A percentile compares a stretch with the other conserved stretches of the same genome.
Evolutionary conservation across 1,284 basidiomycete species (phyloP).

Genomic region (Ustilago vetiveriae): DNA sequence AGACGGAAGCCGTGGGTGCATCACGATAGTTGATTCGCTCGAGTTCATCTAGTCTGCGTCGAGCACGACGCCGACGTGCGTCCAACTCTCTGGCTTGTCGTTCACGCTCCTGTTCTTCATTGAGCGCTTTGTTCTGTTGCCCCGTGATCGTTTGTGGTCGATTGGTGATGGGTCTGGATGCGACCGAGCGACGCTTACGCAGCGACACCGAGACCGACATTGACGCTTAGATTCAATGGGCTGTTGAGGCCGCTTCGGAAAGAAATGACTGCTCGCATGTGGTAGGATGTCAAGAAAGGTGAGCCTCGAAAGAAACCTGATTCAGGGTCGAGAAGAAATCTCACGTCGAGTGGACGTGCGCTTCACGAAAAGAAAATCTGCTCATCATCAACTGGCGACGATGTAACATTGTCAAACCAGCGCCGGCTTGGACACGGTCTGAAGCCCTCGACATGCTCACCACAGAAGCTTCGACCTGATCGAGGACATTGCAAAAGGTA

Average conservation of each 20-base stretch:
- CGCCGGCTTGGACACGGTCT: no score
- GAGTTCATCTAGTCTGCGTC: conserved; percentile 38
- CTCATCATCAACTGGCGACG: no score
- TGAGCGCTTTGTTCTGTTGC: conserved; percentile 35
- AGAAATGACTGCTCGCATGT: neutral
- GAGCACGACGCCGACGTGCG: conserved; percentile 30
- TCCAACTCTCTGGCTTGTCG: conserved; percentile 38
- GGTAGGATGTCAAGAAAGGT: neutral
- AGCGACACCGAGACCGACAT: conserved; percentile 29
- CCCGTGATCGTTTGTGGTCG: conserved; percentile 48
- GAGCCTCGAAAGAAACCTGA: no score
- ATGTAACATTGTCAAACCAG: neutral
- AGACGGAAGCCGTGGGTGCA: conserved; percentile 12
- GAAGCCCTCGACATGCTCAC: no score
- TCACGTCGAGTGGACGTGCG: neutral
- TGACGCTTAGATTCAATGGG: conserved; percentile 7
- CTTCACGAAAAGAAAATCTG: neutral
- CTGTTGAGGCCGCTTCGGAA: no score
- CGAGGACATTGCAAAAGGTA: no score
- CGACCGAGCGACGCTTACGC: conserved; percentile 36
- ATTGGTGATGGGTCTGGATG: conserved; percentile 33
- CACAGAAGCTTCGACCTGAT: no score
- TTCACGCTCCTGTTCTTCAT: conserved; percentile 37
- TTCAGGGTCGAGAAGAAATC: neutral
- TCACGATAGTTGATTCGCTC: conserved; percentile 47